These are phyloP conservation scores for Fusarium pseudocircinatum DNA, from an alignment of 2,329 filamentous ascomycete species.

Conservation along the genomic window DNA sequence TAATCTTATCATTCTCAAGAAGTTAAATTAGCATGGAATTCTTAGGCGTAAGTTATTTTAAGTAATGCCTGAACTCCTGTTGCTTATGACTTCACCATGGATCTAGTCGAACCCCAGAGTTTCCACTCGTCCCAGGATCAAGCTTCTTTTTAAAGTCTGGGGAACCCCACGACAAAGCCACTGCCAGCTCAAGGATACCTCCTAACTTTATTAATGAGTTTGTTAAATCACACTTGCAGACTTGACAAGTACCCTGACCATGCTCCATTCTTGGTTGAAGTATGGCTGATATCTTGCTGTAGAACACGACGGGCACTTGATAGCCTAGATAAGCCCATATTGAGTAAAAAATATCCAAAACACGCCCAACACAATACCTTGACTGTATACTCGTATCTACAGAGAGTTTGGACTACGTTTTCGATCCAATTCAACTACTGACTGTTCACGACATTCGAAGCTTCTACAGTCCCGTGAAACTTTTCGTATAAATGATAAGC, in stretches of 20 bases:
- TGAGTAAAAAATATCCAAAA: not conserved
- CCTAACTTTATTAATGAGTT: not conserved
- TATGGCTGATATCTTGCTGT: not conserved
- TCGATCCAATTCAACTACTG: not conserved
- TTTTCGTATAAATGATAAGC: conserved; percentile 5
- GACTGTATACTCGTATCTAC: not conserved
- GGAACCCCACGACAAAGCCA: conserved; percentile 3
- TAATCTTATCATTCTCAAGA: not conserved
- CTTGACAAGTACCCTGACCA: not conserved
- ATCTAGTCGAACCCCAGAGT: not conserved
- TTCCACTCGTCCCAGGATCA: conserved; percentile 9
- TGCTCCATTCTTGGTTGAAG: not conserved
- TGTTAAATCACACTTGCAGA: not conserved
- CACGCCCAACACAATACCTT: no score
- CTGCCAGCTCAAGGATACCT: not conserved
- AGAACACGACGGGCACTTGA: not conserved
- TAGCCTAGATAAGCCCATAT: not conserved
- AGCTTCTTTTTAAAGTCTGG: conserved; percentile 5
- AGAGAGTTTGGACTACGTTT: no score
- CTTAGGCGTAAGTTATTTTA: not conserved
- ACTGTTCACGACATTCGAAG: not conserved
- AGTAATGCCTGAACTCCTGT: not conserved
- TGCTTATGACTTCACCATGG: not conserved
- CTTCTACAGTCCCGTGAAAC: not conserved
- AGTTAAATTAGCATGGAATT: not conserved